Base-by-base conservation (phyloP, 176 grass and related monocot genomes). In the Calamus simplicifolius region DNA sequence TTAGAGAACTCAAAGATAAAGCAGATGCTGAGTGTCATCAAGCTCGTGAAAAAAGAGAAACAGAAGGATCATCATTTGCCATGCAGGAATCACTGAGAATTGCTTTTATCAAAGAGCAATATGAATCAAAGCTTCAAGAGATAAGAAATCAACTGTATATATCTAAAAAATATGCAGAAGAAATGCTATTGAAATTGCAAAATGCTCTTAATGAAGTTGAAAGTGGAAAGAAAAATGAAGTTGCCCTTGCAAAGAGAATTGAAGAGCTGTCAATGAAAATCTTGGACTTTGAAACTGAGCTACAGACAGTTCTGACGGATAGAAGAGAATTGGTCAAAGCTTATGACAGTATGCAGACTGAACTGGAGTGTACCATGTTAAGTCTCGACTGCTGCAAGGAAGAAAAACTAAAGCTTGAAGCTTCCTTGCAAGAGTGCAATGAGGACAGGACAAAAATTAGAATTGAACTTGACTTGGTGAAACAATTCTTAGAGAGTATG, bases 31-130 rank as follows among this genome's bases (percentile, higher is more conserved):
- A 73, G 51, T 62, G 28, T 63, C 27, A 54, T 55, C 58, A 62
- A 28, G 59, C 51, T 62, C 58, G 70, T 26, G 70, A 81, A 77
- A 98, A 73, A 68, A 98, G 69, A 52, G 85, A 92, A 71, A 87
- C 82, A 65, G 80, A 84, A 72, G 82, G 78, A 26, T 79, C 85
- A 38, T 71, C 86, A 51, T 77, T 78, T 68, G 71, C 81, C 43
- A 88, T 83, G 60, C 86, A 89, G 30, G 92, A 90, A 61, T 96
- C 92, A 6, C 81, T 98, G 56, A 79, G 93, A 85, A 98, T 98
- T 78, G 93, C 79, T 69, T 98, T 98, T 63, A 89, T 98, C 53
- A 98, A 85, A 73, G 93, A 98, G 58, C 93, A 98, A 58, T 92
- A 98, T 59, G 93, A 98, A 76, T 83, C 84, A 0, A 98, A 89